Evolutionary conservation across 495 filamentous ascomycete genomes (phyloP), one percentile per base, ranked within the genome.

Genomic region (Aspergillus taichungensis): DNA sequence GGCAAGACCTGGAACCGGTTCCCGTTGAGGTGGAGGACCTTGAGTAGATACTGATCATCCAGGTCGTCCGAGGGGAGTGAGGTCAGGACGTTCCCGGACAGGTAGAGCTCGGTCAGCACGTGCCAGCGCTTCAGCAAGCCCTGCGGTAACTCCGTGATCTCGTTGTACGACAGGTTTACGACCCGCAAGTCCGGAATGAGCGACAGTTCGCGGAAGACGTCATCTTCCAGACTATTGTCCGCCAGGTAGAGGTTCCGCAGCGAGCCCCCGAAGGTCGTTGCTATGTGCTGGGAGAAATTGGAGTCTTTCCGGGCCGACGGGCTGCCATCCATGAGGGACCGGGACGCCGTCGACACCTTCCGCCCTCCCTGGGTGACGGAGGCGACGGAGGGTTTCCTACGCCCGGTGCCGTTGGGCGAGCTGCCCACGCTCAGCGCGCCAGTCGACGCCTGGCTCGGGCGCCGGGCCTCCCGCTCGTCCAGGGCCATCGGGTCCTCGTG

Each of bases 1-100:
- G 92, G 94, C 1, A 99, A 75, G 24, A 91, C 90, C 53, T 95
- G 94, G 58, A 99, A 99, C 60, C 94, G 89, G 64, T 99, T 99
- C 46, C 81, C 80, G 62, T 99, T 99, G 67, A 99, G 87, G 56
- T 96, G 88, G 9, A 99, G 75, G 11, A 92, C 79, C 56, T 94
- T 91, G 13, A 99, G 72, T 13, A 84, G 75, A 52, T 81, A 84
- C 37, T 85, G 81, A 55, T 92, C 84, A 64, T 95, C 92, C 31
- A 99, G 73, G 57, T 97, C 92, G 62, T 99, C 92, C 3, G 90
- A 88, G 11, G 92, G 92, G 34, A 99, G 70, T 13, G 81, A 87
- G 1, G 87, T 88, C 36, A 99, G 68, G 53, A 95, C 89, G 57
- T 97, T 99, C 27, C 92, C 94, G 2, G 92, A 97, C 13, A 99